A percentile compares a stretch with the other conserved stretches of the same genome.
Conservation (phyloP, 352 stramenopile genomes). For the Phytophthora sansomeana region DNA sequence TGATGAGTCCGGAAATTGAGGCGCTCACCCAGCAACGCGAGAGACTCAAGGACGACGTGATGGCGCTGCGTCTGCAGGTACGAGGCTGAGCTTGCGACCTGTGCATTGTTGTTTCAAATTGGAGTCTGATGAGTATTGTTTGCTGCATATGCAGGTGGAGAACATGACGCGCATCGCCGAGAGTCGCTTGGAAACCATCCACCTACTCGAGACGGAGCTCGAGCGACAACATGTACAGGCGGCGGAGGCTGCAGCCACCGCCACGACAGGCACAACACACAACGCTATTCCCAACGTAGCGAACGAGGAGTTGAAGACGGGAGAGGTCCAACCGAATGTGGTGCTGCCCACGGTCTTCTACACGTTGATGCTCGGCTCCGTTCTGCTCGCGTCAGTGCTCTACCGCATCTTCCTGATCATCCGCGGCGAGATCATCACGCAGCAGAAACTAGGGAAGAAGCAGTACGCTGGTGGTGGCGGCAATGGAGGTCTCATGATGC, state of each 20-base stretch:
- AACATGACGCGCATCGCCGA: constrained; percentile 77
- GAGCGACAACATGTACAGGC: constrained; percentile 68
- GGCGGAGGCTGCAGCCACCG: constrained; percentile 40
- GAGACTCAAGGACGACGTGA: constrained; percentile 60
- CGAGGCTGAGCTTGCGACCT: background rate
- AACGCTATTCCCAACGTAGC: constrained; percentile 6
- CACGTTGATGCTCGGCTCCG: constrained; percentile 49
- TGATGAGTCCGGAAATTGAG: constrained; percentile 82
- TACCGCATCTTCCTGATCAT: constrained; percentile 68
- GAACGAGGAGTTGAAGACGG: constrained; percentile 22
- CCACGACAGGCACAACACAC: constrained; percentile 18
- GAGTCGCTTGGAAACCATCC: constrained; percentile 73
- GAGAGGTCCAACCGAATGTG: constrained; percentile 30
- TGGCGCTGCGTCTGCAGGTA: constrained; percentile 58
- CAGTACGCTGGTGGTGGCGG: constrained; percentile 11
- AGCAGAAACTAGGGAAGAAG: constrained; percentile 41
- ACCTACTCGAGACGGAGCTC: constrained; percentile 76
- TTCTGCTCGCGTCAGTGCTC: constrained; percentile 54
- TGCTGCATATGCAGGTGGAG: constrained; percentile 47
- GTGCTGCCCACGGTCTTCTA: constrained; percentile 66
- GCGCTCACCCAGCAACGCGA: constrained; percentile 66
- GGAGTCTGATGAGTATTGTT: background rate
- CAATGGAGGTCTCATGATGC: constrained; percentile 24
- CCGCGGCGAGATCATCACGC: constrained; percentile 45
- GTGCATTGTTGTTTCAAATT: too few species aligned